Evolutionary conservation across 139 green algal genomes (phyloP), one percentile per base, ranked within the genome.

Genomic region (Closterium sp.): DNA sequence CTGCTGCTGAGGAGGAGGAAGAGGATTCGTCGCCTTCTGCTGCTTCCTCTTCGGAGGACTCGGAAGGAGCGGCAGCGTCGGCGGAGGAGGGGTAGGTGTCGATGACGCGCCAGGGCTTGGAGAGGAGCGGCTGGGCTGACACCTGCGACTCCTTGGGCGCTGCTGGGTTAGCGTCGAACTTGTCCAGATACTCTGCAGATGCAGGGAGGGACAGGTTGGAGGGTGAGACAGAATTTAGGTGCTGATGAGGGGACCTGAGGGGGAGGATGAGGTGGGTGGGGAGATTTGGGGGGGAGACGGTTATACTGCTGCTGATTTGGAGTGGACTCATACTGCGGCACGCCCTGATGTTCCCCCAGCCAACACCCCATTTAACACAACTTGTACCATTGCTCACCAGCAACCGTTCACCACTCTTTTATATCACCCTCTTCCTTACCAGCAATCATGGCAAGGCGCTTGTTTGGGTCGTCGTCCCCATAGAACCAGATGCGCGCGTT

Each of bases 401-500:
- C n/a, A n/a, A n/a, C n/a, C n/a, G n/a, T n/a, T n/a, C n/a, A n/a
- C n/a, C n/a, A n/a, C n/a, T n/a, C n/a, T n/a, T n/a, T n/a, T n/a
- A n/a, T 28, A 30, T 17, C 27, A 28, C 28, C 79, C 79, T n/a
- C 38, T 13, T 9, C 38, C 38, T 50, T 9, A 94, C 92, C 88
- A 86, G 95, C 95, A 70, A 99, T 94, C 70, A 98, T 94, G 70
- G 94, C 87, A 88, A 99, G 96, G 30, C 98, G 96, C 95, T 98
- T 96, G 85, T 97, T 93, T 0, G 97, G 95, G 28, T 97, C 95
- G 91, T 99, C 98, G 90, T 99, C 97, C 38, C 98, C 98, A 90
- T 99, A 99, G 96, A 99, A 99, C 98, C 98, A 99, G 96, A 99
- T 97, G 62, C 98, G 95, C 4, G 97, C 95, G 92, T 99, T 99